Evolutionary conservation across 1,284 basidiomycete species (phyloP).

Genomic region (Papiliotrema fonsecae): DNA sequence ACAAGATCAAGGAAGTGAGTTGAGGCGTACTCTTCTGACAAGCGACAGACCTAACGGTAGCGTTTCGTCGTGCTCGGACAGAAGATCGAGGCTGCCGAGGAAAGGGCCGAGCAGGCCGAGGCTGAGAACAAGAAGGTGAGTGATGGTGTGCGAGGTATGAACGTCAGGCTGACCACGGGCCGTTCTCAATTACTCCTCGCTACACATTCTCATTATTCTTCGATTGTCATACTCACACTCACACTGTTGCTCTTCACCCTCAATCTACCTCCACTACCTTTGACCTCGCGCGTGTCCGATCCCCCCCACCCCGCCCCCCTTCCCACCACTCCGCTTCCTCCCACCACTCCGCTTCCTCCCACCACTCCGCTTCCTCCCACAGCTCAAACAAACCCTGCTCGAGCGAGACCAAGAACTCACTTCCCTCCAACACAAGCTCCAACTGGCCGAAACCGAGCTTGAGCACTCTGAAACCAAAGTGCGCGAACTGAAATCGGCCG

Average conservation of each 20-base stretch:
- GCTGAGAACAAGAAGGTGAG: conserved; percentile 68
- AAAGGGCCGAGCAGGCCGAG: conserved; percentile 80
- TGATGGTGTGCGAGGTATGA: not conserved
- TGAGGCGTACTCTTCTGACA: not conserved
- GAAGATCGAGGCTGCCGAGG: conserved; percentile 78
- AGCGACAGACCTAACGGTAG: conserved; percentile 29
- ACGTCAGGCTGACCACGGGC: not conserved
- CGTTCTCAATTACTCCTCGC: not conserved
- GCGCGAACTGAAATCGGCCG: conserved; percentile 62
- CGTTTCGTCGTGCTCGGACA: conserved; percentile 62
- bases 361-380: not conserved
- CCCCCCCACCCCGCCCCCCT: not conserved
- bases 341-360: not conserved
- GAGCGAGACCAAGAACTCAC: conserved; percentile 83
- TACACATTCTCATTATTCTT: not conserved
- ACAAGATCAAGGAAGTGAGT: conserved; percentile 56
- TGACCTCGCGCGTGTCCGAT: not conserved
- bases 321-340: not conserved
- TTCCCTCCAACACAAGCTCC: conserved; percentile 75
- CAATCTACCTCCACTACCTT: not conserved
- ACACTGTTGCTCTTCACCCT: not conserved
- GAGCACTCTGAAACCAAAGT: conserved; percentile 75
- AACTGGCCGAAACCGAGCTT: conserved; percentile 65
- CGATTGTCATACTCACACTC: not conserved
- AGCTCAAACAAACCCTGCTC: conserved; percentile 69